These are phyloP conservation scores for Xylaria bambusicola DNA, from an alignment of 495 filamentous ascomycete genomes.

Conservation along the genomic window DNA sequence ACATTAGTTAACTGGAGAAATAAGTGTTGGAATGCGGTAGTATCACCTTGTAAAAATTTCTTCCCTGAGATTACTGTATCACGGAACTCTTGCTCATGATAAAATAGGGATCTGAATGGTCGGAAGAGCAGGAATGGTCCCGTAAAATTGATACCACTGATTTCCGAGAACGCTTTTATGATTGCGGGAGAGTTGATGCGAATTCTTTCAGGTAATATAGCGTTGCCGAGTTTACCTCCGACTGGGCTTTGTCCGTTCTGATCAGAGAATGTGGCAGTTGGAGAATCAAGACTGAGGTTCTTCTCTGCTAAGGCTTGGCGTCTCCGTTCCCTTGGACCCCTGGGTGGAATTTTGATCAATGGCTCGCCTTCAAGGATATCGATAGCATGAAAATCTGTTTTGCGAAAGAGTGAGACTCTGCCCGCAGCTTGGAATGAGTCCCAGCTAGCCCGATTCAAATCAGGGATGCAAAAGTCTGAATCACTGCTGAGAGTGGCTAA, in stretches of 20 bases:
- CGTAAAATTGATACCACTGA: neutral
- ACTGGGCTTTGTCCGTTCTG: too few species aligned
- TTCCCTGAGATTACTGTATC: neutral
- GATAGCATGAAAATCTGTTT: neutral
- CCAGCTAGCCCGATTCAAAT: neutral
- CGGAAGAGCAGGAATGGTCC: neutral
- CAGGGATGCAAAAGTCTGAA: neutral
- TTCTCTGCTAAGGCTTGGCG: neutral
- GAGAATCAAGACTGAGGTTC: neutral
- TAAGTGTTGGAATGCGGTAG: too few species aligned
- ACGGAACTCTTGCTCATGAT: neutral
- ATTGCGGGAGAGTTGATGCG: neutral
- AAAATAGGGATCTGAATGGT: neutral
- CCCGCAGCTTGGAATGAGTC: neutral
- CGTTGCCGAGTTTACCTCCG: neutral
- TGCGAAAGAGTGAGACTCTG: neutral
- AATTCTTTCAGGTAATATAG: neutral
- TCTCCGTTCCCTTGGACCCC: neutral
- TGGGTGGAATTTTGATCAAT: neutral
- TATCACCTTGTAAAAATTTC: neutral
- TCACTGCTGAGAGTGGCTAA: neutral
- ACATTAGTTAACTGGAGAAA: neutral
- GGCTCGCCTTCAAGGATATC: conserved; percentile 3
- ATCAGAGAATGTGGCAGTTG: too few species aligned
- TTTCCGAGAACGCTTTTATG: neutral